Evolutionary conservation across 495 filamentous ascomycete genomes (phyloP), one percentile per base, ranked within the genome.

Genomic region (Daldinia concentrica): DNA sequence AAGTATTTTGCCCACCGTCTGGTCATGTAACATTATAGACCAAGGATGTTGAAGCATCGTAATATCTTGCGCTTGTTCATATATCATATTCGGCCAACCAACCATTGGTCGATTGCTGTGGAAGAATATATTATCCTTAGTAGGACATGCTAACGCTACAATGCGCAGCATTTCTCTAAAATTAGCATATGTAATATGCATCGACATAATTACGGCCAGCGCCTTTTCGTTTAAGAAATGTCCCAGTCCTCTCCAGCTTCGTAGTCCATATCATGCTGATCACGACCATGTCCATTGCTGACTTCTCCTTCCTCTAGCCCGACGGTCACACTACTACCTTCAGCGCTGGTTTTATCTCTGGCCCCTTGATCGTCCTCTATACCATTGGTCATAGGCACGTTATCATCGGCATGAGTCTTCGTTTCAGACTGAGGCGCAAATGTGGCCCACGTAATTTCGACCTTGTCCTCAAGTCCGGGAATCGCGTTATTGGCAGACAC

Each of bases 401-500:
- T 66, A 9, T 36, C 56, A 36, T 70, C 68, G 15, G 50, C n/a
- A 14, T 56, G 15, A 5, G 52, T 36, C 43, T 70, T 62, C 6
- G 36, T 32, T 27, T 58, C 65, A 6, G 66, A 41, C 64, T 60
- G 68, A 1, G 73, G 71, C 6, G 65, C 58, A 39, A 70, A 81
- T 56, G 78, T 78, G 41, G 90, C 84, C 95, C 95, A 99, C 14
- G 85, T 76, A 24, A 93, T 80, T 58, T 95, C 90, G 26, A 97
- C 83, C 64, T 91, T 90, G 45, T 92, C 79, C 6, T 82, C 93
- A 26, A 97, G 84, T 15, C 86, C 86, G 2, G 92, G 89, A 59
- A 97, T 90, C 52, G 89, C 84, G 15, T 70, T 76, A 57, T 86
- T 87, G 4, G 86, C 79, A 8, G 81, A 77, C 39, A 86, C 79